phyloP scores from a whole-genome alignment of 2,329 filamentous ascomycete genomes.

The Leptodontidium sp. region DNA sequence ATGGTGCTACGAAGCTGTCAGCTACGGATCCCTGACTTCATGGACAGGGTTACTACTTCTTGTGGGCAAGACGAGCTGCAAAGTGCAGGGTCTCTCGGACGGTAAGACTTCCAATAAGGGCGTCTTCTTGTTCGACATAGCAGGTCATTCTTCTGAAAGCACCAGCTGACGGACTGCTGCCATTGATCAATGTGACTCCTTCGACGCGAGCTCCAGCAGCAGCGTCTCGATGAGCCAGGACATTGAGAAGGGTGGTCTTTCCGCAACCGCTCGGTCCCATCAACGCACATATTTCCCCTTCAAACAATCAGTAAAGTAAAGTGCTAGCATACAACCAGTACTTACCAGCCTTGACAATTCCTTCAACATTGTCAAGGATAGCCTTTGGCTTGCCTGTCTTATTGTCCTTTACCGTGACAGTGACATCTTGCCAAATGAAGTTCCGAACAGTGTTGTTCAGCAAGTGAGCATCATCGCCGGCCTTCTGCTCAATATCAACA shows the following conservation, averaged over 20 bases:
- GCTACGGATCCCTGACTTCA: not conserved
- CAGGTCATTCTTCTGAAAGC: constrained; percentile 72
- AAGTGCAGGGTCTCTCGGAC: constrained; percentile 83
- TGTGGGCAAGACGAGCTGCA: constrained; percentile 72
- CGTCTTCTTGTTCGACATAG: constrained; percentile 90
- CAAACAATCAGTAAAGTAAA: constrained; percentile 9
- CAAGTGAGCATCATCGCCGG: constrained; percentile 53
- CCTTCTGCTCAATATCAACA: constrained; percentile 43
- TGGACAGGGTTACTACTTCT: constrained; percentile 52
- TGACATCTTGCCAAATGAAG: constrained; percentile 72
- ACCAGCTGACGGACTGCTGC: constrained; percentile 57
- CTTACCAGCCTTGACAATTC: constrained; percentile 68
- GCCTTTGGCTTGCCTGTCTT: constrained; percentile 68
- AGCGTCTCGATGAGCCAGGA: constrained; percentile 69
- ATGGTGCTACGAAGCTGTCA: constrained; percentile 46
- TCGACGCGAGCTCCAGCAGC: constrained; percentile 62
- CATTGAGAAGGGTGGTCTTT: constrained; percentile 86
- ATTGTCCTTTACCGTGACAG: constrained; percentile 76
- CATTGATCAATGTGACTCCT: constrained; percentile 70
- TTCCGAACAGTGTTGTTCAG: constrained; percentile 69
- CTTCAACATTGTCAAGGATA: constrained; percentile 70
- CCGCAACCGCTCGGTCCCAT: constrained; percentile 81
- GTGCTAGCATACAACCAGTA: not conserved
- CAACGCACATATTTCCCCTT: constrained; percentile 77
- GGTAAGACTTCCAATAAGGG: constrained; percentile 81